Conservation (phyloP, 306 rosid species). For the Pueraria montana region DNA sequence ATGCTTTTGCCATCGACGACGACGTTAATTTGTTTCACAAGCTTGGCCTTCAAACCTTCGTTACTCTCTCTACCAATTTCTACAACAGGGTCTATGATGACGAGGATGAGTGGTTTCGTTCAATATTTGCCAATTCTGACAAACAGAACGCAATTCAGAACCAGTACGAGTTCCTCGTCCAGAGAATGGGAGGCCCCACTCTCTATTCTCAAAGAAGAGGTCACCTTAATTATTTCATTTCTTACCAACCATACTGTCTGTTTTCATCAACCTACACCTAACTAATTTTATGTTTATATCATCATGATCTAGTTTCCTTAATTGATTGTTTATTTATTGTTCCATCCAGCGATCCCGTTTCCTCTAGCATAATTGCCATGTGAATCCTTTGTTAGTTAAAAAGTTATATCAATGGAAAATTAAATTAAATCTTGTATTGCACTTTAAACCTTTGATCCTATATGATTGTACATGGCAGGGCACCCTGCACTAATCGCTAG, state of each 20-base stretch:
- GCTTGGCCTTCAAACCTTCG: conserved; percentile 76
- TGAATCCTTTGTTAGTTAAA: too few relatives aligned
- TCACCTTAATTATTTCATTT: neutral
- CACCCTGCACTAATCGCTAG: conserved; percentile 94
- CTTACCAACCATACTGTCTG: neutral
- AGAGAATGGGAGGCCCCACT: conserved; percentile 90
- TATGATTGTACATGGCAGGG: conserved; percentile 53
- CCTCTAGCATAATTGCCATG: too few relatives aligned
- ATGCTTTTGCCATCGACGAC: conserved; percentile 86
- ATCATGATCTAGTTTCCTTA: too few relatives aligned
- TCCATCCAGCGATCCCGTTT: too few relatives aligned
- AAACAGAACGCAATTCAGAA: conserved; percentile 84
- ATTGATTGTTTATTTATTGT: too few relatives aligned
- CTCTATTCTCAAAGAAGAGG: conserved; percentile 91
- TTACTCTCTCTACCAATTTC: conserved; percentile 85
- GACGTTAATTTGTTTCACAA: conserved; percentile 71
- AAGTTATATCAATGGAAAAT: too few relatives aligned
- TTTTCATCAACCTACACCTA: too few relatives aligned
- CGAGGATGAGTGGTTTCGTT: conserved; percentile 83
- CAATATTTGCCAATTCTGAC: conserved; percentile 71
- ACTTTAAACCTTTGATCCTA: too few relatives aligned
- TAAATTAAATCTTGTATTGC: too few relatives aligned
- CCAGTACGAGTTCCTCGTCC: conserved; percentile 88
- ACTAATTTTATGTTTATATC: too few relatives aligned
- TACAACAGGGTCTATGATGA: conserved; percentile 91